Evolutionary conservation across 78 protist species (phyloP).

Genomic region (Tieghemostelium lacteum): DNA sequence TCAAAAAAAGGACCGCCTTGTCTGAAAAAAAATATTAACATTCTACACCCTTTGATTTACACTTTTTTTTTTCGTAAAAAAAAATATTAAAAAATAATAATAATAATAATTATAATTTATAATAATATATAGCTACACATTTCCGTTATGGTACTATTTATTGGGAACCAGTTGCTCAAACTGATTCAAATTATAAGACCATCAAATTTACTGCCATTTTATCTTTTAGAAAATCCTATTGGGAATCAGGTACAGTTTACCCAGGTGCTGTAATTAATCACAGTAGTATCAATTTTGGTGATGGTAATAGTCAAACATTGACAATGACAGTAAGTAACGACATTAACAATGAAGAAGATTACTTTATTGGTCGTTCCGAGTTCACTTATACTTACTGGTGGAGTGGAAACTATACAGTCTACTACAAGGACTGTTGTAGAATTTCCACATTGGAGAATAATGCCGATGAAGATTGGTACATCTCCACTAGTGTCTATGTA

Average conservation of each 20-base stretch:
- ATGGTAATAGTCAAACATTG: background rate
- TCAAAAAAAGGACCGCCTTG: too few species aligned
- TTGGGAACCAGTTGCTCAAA: background rate
- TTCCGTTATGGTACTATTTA: background rate
- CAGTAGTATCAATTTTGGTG: background rate
- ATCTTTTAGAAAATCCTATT: background rate
- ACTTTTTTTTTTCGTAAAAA: too few species aligned
- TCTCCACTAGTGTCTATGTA: background rate
- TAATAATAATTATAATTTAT: too few species aligned
- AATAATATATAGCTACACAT: background rate
- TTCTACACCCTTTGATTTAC: too few species aligned
- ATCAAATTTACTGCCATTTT: too few species aligned
- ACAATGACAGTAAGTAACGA: background rate
- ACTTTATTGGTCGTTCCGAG: too few species aligned
- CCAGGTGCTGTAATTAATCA: background rate
- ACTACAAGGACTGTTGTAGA: background rate
- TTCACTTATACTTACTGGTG: background rate
- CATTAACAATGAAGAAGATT: too few species aligned
- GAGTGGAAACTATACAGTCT: background rate
- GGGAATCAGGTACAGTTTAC: background rate
- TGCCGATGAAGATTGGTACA: background rate
- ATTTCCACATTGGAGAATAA: background rate
- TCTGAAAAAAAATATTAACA: too few species aligned
- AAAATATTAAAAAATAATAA: too few species aligned
- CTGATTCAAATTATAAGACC: too few species aligned